Evolutionary conservation across 2,329 filamentous ascomycete species (phyloP).

Genomic region (Colletotrichum sp.): DNA sequence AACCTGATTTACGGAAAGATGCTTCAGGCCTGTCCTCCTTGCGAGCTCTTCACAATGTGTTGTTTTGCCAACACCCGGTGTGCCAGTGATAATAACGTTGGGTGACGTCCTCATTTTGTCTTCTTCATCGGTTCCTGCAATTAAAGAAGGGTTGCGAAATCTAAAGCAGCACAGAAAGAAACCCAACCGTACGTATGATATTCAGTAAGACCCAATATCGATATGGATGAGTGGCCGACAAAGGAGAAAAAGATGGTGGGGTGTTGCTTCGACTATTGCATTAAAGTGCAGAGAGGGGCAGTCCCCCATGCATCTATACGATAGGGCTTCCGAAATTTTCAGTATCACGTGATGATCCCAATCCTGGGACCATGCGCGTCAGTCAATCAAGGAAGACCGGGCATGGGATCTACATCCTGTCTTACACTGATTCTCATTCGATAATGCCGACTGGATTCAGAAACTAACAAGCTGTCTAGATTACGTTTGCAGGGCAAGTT

Average conservation of each 20-base stretch:
- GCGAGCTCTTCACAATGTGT: slow-evolving; percentile 87
- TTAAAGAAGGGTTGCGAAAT: not conserved
- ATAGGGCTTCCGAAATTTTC: not conserved
- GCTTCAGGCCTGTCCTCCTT: slow-evolving; percentile 75
- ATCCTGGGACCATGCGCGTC: not conserved
- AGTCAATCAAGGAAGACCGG: not conserved
- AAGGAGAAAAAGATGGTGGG: not conserved
- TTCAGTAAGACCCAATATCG: not conserved
- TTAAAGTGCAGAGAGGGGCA: not conserved
- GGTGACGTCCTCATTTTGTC: slow-evolving; percentile 56
- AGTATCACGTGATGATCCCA: slow-evolving; percentile 5
- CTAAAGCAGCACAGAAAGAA: not conserved
- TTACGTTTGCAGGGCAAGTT: not conserved
- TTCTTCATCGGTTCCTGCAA: not conserved
- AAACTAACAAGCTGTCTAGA: not conserved
- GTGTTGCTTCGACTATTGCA: slow-evolving; percentile 1
- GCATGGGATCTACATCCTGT: not conserved
- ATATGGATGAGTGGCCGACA: not conserved
- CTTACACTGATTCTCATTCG: not conserved
- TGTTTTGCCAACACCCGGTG: slow-evolving; percentile 94
- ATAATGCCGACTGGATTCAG: not conserved
- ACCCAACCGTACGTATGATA: not conserved
- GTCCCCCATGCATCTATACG: not conserved
- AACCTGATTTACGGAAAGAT: slow-evolving; percentile 87
- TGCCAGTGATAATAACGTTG: slow-evolving; percentile 95